Percentiles rank a stretch among this genome's conserved stretches.
Evolutionary conservation across 306 rosid species (phyloP).

Genomic region (Bauhinia variegata): DNA sequence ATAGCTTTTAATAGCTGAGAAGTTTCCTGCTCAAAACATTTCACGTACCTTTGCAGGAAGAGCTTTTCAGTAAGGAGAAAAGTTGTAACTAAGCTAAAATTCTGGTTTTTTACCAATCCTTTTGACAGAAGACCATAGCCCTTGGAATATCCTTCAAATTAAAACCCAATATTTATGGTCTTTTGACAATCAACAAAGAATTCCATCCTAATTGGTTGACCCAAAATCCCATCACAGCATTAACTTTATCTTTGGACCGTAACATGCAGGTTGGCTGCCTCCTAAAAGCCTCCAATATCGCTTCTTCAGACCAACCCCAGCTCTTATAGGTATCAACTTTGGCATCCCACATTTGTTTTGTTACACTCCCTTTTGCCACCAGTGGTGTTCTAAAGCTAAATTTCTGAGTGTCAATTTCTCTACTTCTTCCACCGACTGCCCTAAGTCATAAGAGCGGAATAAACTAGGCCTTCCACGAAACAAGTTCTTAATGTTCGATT

Average conservation of each 20-base stretch:
- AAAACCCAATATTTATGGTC: constrained; percentile 1
- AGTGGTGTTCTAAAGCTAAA: constrained; percentile 39
- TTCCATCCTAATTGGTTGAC: constrained; percentile 46
- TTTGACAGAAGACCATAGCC: constrained; percentile 12
- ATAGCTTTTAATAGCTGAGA: background rate
- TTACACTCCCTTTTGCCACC: constrained; percentile 28
- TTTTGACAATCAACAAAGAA: constrained; percentile 16
- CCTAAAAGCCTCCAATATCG: constrained; percentile 36
- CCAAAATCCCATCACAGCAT: constrained; percentile 41
- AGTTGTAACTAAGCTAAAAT: background rate
- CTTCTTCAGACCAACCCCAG: constrained; percentile 69
- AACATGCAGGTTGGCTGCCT: constrained; percentile 42
- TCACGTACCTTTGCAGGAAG: too few relatives aligned
- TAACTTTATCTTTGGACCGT: constrained; percentile 42
- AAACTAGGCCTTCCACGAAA: constrained; percentile 16
- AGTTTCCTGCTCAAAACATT: too few relatives aligned
- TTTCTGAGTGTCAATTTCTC: constrained; percentile 46
- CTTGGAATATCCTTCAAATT: constrained; percentile 57
- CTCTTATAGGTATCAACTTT: constrained; percentile 43
- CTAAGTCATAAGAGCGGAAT: background rate
- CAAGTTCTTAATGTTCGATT: constrained; percentile 23
- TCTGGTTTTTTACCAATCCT: constrained; percentile 11
- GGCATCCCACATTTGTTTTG: constrained; percentile 43
- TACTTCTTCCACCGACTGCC: constrained; percentile 35
- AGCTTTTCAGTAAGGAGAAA: constrained; percentile 6